Base-by-base conservation (phyloP, 2,329 filamentous ascomycete genomes). In the Tolypocladium tropicale region DNA sequence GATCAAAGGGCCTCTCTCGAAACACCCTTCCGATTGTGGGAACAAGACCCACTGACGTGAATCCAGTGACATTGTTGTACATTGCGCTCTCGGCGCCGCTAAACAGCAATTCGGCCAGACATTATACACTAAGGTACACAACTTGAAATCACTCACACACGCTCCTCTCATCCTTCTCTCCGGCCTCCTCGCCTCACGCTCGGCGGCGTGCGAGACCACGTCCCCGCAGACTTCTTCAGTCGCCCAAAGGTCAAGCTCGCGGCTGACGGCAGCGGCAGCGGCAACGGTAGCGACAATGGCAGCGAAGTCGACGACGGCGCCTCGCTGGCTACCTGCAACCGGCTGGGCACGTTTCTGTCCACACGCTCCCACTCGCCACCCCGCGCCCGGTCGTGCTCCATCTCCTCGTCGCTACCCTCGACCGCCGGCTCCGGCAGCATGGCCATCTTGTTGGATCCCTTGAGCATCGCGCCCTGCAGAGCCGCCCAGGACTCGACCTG, bases 401-500 rank as follows among this genome's bases (percentile, higher is more conserved):
- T 66, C 21, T 68, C 69, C 6, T 68, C 67, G 2, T 69, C 70
- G 25, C 60, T 62, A 16, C 57, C 61, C 25, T 64, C 67, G 36
- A 69, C 49, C 5, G 64, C 65, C 6, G 70, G 58, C 1, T 63
- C 57, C n/a, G 69, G 67, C 18, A 71, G 55, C 60, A 65, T 60
- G 6, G 62, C 48, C 32, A 63, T 16, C 23, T 39, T 55, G 53
- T 36, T 28, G 28, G 63, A 63, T 0, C 65, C 65, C 58, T 69
- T 74, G 54, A 69, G 64, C 67, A 74, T 67, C 12, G 68, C 71
- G 7, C 68, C 70, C 36, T 69, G 67, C 0, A 74, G 63, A 4
- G 80, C 81, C 0, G 78, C 77, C 79, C 83, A 84, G 23, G 79
- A 82, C 66, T 85, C 83, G 10, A 85, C 77, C 43, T 82, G 74